Percentiles rank a stretch among this genome's conserved stretches.
phyloP scores from a whole-genome alignment of 2,329 filamentous ascomycete genomes.

The Stachybotrys chlorohalonatus region DNA sequence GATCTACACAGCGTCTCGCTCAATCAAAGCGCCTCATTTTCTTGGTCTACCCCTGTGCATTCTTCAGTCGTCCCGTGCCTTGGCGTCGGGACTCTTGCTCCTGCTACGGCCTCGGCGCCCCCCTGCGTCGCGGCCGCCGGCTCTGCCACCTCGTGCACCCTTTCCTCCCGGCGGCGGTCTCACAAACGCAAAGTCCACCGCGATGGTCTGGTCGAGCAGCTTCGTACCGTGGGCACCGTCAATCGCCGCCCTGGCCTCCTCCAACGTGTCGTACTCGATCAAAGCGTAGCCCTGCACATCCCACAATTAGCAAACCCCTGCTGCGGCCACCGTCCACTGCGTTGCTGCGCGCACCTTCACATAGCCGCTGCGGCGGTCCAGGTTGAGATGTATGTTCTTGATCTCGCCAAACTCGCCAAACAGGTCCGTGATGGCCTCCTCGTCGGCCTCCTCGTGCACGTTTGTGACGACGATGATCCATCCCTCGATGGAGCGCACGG shows the following conservation, averaged over 20 bases:
- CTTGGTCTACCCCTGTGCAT: neutral
- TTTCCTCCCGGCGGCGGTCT: constrained; percentile 56
- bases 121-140: constrained; percentile 18
- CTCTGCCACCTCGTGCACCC: constrained; percentile 26
- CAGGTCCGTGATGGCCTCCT: constrained; percentile 72
- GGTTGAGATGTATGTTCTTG: constrained; percentile 77
- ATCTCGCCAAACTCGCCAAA: constrained; percentile 82
- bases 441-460: constrained; percentile 78
- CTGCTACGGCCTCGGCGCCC: constrained; percentile 37
- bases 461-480: constrained; percentile 86
- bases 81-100: constrained; percentile 37
- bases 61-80: constrained; percentile 10
- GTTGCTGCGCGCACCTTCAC: constrained; percentile 55
- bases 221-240: constrained; percentile 70
- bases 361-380: constrained; percentile 75
- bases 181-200: constrained; percentile 80
- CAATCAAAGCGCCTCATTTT: too few relatives aligned
- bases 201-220: constrained; percentile 71
- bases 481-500: constrained; percentile 79
- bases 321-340: constrained; percentile 59
- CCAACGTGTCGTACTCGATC: constrained; percentile 73
- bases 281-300: constrained; percentile 63
- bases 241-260: constrained; percentile 74
- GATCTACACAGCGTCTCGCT: too few relatives aligned
- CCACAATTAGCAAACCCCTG: constrained; percentile 37